Base-by-base conservation (phyloP, 148 eudicot species). In the Rhododendron ovatum region DNA sequence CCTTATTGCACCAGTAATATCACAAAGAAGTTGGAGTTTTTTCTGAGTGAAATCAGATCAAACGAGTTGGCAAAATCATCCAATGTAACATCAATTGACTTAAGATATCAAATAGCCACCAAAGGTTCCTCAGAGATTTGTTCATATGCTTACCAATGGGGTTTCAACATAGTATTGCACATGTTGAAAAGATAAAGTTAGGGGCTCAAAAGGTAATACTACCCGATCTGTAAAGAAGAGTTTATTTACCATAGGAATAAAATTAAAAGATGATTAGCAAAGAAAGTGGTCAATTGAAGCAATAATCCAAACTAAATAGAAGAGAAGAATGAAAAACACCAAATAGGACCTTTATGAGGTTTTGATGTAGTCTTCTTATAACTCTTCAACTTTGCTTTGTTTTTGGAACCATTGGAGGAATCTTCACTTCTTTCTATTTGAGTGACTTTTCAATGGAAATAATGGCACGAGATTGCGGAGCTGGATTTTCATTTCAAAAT, bases 201-300 rank as follows among this genome's bases (percentile, higher is more conserved):
- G 90, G 41, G 98, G 98, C 85, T 89, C 91, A 84, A 96, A 96
- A 85, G 98, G 98, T 83, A 95, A 88, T 82, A 93, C 91, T 93
- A 95, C 82, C 86, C 81, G 89, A 28, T 93, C 99, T 96, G 95
- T 84, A 87, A 90, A 55, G 95, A 78, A 83, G 81, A 80, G 47
- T 78, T 45, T 24, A 67, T 75, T 24, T 48, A 45, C 11, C n/a
- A 80, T 53, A 33, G 41, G 37, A 11, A n/a, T n/a, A 73, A n/a
- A 50, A 9, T 13, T 24, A 17, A 67, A 35, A 69, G 20, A 84
- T 3, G 43, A 39, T 37, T 24, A 76, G 7, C 12, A 76, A 41
- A 33, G 45, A 30, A 63, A 78, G 67, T 20, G 81, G 69, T 9
- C 55, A 26, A 59, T 35, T 57, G 45, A 83, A 30, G 78, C 57